Base-by-base conservation (phyloP, 805 yeast species). In the Pichia insulana region DNA sequence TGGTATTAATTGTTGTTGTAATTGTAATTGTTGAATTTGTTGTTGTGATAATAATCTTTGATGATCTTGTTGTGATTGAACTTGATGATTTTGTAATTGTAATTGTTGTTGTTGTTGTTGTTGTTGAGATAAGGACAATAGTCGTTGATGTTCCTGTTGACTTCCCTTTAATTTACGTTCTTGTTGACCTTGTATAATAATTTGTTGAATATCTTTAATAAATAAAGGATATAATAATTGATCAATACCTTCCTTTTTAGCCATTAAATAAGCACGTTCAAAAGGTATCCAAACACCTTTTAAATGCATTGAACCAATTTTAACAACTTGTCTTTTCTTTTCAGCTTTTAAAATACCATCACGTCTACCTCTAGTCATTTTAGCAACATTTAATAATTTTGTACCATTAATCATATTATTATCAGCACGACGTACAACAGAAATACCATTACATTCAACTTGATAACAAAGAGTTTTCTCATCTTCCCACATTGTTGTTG, bases 261-360 rank as follows among this genome's bases (percentile, higher is more conserved):
- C 84, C 73, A 79, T 71, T 31, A 80, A 76, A 30, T 79, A 60
- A 2, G 85, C 86, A 42, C 85, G 64, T 54, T 79, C 85, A 57
- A 79, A 79, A 6, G 86, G 86, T 40, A 79, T 78, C 86, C 86
- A 79, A 31, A 79, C 86, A 36, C 86, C 86, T 56, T 79, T 79
- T 49, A 79, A 64, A 57, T 79, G 82, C 84, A 79, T 79, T 13
- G 80, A 74, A n/a, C 86, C 86, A 54, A 79, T 78, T 57, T 79
- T 79, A 27, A 79, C 84, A 34, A 79, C 86, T 52, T 78, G 80
- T 31, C 85, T 65, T 16, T 76, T 74, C 57, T 79, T 79, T 57
- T 79, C 86, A 42, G 73, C 68, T 57, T 79, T 79, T 39, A 79
- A 64, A 41, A 79, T 79, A 18, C 86, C 86, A 58, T 79, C 86